phyloP scores from a whole-genome alignment of 1,284 basidiomycete genomes.

The Ustilago nuda region DNA sequence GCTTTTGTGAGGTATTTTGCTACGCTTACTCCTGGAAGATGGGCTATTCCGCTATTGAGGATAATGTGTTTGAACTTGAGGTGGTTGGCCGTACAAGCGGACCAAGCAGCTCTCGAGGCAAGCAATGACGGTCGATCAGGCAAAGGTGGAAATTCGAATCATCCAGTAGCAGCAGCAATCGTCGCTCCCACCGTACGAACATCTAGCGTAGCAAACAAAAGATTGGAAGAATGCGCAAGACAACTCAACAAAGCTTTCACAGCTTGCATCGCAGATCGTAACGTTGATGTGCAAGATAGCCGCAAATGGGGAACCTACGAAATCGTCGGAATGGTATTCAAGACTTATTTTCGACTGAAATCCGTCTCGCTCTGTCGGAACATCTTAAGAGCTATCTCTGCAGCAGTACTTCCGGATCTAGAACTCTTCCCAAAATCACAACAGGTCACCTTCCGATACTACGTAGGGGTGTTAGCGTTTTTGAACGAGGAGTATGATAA shows the following conservation, averaged over 20 bases:
- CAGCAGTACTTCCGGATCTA: slow-evolving; percentile 86
- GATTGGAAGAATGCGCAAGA: slow-evolving; percentile 90
- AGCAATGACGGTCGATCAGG: not conserved
- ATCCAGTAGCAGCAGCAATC: slow-evolving; percentile 12
- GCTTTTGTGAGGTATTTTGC: slow-evolving; percentile 59
- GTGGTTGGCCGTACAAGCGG: slow-evolving; percentile 56
- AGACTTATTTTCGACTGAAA: slow-evolving; percentile 94
- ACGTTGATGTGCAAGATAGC: slow-evolving; percentile 75
- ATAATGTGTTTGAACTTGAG: slow-evolving; percentile 59
- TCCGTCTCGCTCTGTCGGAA: slow-evolving; percentile 91
- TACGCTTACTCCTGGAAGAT: slow-evolving; percentile 54
- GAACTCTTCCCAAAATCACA: slow-evolving; percentile 82
- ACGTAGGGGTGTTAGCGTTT: slow-evolving; percentile 92
- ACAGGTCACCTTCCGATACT: slow-evolving; percentile 83
- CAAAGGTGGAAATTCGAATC: not conserved
- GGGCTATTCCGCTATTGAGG: slow-evolving; percentile 59
- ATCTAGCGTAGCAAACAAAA: slow-evolving; percentile 67
- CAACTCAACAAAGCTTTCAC: slow-evolving; percentile 92
- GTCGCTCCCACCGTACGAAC: slow-evolving; percentile 16
- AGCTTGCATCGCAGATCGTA: slow-evolving; percentile 85
- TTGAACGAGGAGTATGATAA: slow-evolving; percentile 83
- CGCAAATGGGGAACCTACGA: slow-evolving; percentile 94
- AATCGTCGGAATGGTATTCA: slow-evolving; percentile 89
- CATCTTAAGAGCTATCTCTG: slow-evolving; percentile 86
- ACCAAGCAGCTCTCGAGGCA: slow-evolving; percentile 31